Conservation (phyloP, 2,329 filamentous ascomycete genomes). For the Coniella vitis region DNA sequence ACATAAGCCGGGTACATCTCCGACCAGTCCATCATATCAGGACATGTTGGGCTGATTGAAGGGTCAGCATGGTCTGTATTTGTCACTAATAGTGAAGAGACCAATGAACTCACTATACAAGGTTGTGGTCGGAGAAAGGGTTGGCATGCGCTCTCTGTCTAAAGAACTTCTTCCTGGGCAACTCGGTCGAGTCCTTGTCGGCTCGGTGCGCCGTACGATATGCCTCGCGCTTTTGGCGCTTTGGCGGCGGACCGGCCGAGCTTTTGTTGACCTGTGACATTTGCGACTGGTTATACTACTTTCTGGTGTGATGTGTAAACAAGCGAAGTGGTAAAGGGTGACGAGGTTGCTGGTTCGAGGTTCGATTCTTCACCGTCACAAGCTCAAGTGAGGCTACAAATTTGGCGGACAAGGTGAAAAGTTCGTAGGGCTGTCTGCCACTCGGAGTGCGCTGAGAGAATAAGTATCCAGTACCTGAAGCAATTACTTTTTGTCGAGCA, state of each 20-base stretch:
- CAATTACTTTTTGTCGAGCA: background rate
- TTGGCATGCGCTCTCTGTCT: constrained; percentile 95
- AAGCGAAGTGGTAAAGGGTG: background rate
- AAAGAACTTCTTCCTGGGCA: constrained; percentile 95
- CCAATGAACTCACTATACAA: constrained; percentile 59
- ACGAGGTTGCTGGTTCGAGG: background rate
- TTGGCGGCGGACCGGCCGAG: constrained; percentile 24
- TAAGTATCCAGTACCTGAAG: background rate
- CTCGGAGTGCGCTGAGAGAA: no score
- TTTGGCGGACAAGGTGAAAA: constrained; percentile 5
- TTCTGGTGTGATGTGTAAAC: no score
- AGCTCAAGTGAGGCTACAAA: constrained; percentile 2
- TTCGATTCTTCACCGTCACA: constrained; percentile 2
- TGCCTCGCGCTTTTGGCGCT: constrained; percentile 58
- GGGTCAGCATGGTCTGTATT: constrained; percentile 12
- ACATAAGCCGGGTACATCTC: constrained; percentile 72
- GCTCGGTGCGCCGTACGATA: constrained; percentile 49
- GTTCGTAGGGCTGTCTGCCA: constrained; percentile 1
- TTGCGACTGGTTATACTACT: background rate
- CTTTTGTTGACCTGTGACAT: background rate
- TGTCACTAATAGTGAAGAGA: background rate
- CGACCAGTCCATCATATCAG: constrained; percentile 87
- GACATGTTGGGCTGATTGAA: constrained; percentile 60
- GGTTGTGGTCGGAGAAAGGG: constrained; percentile 88
- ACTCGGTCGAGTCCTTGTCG: constrained; percentile 46